Evolutionary conservation across 371 early-diverging fungal genomes (phyloP), one percentile per base, ranked within the genome.

Genomic region (Mucor velutinosus): DNA sequence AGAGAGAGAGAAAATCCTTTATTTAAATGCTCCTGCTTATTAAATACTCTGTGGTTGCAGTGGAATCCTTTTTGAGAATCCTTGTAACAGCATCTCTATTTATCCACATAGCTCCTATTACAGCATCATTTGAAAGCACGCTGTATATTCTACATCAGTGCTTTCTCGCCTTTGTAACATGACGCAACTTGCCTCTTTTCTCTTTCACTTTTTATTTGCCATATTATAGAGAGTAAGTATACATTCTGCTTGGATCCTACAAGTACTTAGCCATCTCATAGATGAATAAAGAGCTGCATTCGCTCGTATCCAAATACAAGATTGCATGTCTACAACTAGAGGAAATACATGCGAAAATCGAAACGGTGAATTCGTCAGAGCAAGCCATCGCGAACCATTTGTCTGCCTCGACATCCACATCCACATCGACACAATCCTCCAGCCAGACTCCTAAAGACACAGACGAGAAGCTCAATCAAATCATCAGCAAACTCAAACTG

Each of bases 361-460:
- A 71, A 27, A 63, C 47, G n/a, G 62, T 63, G 12, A 59, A 70
- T 19, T 56, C 53, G 14, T 65, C 64, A 32, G 73, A 69, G 25
- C 66, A 71, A 11, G 49, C 55, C n/a, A 58, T 63, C 35, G 80
- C 75, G 0, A 71, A 73, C 58, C 80, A 67, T 15, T 58, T 78
- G 1, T 49, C 75, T 7, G 73, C 69, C 19, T 65, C 71, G 3
- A 71, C 63, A 33, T 73, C 76, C 14, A 69, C 69, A 11, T 70
- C 74, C 10, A 74, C 78, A 11, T 70, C 74, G 7, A 74, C 78
- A 0, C 66, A 53, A 32, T 76, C 80, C 35, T 49, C 49, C n/a
- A 49, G 5, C 49, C n/a, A n/a, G n/a, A n/a, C n/a, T n/a, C n/a
- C n/a, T n/a, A n/a, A 68, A n/a, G 70, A 78, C 10, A 71, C 66